Conservation (phyloP, 2,329 filamentous ascomycete species). For the Trichoderma harzianum region DNA sequence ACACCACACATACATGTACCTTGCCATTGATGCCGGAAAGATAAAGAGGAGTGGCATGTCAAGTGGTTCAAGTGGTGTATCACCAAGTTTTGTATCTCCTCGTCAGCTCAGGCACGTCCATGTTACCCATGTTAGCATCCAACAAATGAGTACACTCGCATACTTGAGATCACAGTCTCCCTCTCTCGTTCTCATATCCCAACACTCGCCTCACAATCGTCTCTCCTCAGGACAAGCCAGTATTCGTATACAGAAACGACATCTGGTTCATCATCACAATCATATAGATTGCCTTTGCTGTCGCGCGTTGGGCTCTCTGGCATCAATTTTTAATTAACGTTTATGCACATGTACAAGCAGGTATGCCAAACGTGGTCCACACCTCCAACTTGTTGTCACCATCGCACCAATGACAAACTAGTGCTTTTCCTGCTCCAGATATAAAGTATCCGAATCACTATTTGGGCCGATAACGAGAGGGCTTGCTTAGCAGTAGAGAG, state of each 20-base stretch:
- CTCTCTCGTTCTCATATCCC: neutral
- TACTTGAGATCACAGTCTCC: neutral
- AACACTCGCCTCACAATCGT: neutral
- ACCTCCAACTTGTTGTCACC: neutral
- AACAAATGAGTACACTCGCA: neutral
- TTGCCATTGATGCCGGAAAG: neutral
- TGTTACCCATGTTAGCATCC: neutral
- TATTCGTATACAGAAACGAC: neutral
- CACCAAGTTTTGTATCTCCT: neutral
- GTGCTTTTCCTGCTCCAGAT: neutral
- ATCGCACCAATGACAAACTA: neutral
- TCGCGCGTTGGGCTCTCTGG: neutral
- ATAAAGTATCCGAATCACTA: neutral
- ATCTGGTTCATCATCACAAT: neutral
- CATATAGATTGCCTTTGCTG: neutral
- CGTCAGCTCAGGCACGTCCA: neutral
- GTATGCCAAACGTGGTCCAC: neutral
- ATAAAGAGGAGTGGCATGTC: neutral
- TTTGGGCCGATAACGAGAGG: neutral
- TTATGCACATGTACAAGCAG: neutral
- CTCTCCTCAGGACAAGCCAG: neutral
- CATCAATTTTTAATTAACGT: neutral
- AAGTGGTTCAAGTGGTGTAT: neutral
- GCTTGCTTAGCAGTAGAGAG: neutral
- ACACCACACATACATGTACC: neutral